phyloP scores from a whole-genome alignment of 805 yeast species.

The Kuraishia floccosa region DNA sequence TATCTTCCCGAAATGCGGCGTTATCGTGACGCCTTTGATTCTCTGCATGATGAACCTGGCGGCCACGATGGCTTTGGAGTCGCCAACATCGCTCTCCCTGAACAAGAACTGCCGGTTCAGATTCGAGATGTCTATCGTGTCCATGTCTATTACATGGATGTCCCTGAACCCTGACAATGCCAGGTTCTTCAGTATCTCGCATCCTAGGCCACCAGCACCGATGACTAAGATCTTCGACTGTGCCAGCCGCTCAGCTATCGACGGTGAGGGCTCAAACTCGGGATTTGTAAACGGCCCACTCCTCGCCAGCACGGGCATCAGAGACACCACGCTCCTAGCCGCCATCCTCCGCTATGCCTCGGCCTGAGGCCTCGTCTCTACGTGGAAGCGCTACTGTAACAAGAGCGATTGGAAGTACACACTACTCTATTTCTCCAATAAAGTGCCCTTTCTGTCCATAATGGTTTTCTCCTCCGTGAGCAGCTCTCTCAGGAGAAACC shows the following conservation, averaged over 20 bases:
- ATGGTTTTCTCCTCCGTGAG: slow-evolving; percentile 5
- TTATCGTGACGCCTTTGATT: slow-evolving; percentile 29
- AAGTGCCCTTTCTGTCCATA: background rate
- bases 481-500: slow-evolving; percentile 59
- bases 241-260: slow-evolving; percentile 7
- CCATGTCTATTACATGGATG: slow-evolving; percentile 72
- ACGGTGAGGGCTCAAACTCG: slow-evolving; percentile 15
- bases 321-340: no score
- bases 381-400: no score
- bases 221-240: slow-evolving; percentile 28
- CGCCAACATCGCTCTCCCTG: slow-evolving; percentile 48
- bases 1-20: slow-evolving; percentile 54
- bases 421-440: no score
- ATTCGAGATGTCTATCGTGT: slow-evolving; percentile 68
- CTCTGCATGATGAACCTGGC: slow-evolving; percentile 40
- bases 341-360: background rate
- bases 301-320: slow-evolving; percentile 5
- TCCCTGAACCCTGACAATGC: slow-evolving; percentile 58
- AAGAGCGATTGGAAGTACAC: no score
- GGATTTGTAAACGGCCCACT: slow-evolving; percentile 19
- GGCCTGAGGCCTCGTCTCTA: no score
- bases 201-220: slow-evolving; percentile 82
- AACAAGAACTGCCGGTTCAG: slow-evolving; percentile 70
- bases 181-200: slow-evolving; percentile 66
- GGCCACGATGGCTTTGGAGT: slow-evolving; percentile 57